These are phyloP conservation scores for Hortiboletus flavorubellus DNA, from an alignment of 768 basidiomycete species.

Conservation along the genomic window DNA sequence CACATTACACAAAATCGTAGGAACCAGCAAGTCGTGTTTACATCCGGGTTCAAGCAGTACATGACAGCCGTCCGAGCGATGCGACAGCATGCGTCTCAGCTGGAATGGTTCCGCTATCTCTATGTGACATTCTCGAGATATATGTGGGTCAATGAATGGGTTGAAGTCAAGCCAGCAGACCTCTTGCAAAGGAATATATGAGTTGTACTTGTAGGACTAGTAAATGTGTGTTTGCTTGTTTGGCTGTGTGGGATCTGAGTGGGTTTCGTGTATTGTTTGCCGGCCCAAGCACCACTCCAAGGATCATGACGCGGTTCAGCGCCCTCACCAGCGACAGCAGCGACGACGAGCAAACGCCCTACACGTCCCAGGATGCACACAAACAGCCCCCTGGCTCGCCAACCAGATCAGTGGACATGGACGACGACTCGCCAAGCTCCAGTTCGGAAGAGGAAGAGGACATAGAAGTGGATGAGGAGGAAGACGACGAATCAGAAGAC, in stretches of 20 bases:
- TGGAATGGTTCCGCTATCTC: slow-evolving; percentile 88
- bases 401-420: slow-evolving; percentile 28
- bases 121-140: slow-evolving; percentile 79
- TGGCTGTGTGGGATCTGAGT: slow-evolving; percentile 21
- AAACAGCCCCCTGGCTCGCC: slow-evolving; percentile 13
- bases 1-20: background rate
- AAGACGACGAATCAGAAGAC: slow-evolving; percentile 38
- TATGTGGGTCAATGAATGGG: slow-evolving; percentile 92
- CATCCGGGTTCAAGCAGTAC: slow-evolving; percentile 58
- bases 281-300: background rate
- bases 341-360: slow-evolving; percentile 46
- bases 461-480: slow-evolving; percentile 33
- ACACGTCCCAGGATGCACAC: slow-evolving; percentile 27
- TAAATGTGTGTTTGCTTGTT: slow-evolving; percentile 26
- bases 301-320: slow-evolving; percentile 63
- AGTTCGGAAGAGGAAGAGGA: slow-evolving; percentile 27
- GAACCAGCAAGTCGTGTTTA: slow-evolving; percentile 37
- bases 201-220: background rate
- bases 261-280: slow-evolving; percentile 17
- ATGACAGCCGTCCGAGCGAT: slow-evolving; percentile 61
- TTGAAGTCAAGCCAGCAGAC: slow-evolving; percentile 37
- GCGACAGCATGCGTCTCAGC: slow-evolving; percentile 67
- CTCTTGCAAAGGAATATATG: background rate
- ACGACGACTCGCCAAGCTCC: slow-evolving; percentile 30
- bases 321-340: slow-evolving; percentile 58